A percentile compares a stretch with the other conserved stretches of the same genome.
Evolutionary conservation across 2,329 filamentous ascomycete genomes (phyloP).

Genomic region (Botrytis hyacinthi): DNA sequence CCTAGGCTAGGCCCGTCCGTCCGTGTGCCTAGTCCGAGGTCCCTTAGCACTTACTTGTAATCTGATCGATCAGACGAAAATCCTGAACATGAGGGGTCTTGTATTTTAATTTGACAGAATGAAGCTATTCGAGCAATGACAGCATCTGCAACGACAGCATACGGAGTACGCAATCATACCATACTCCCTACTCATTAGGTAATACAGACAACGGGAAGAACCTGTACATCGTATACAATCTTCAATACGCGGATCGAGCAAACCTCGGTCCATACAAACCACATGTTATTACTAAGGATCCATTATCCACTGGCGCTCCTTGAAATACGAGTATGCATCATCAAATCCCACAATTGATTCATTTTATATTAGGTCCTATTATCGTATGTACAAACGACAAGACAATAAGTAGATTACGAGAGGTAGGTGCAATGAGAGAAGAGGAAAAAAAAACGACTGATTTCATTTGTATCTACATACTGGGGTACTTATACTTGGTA

Average conservation of each 20-base stretch:
- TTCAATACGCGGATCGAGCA: not conserved
- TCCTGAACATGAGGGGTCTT: not conserved
- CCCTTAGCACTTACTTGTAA: not conserved
- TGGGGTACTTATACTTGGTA: too few species aligned
- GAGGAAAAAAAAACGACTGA: not conserved
- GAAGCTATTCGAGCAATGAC: not conserved
- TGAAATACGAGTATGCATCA: not conserved
- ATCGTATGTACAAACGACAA: not conserved
- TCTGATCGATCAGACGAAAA: not conserved
- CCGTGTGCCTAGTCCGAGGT: too few species aligned
- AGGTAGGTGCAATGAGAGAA: not conserved
- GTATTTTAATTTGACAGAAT: not conserved
- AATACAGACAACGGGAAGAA: not conserved
- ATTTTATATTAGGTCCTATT: not conserved
- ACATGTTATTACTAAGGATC: not conserved
- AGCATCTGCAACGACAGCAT: too few species aligned
- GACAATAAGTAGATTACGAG: not conserved
- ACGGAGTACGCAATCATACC: too few species aligned
- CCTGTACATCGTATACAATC: not conserved
- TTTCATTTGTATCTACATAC: not conserved
- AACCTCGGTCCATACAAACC: not conserved
- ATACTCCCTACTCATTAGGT: not conserved
- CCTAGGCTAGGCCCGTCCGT: too few species aligned
- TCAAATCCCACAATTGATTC: constrained; percentile 1
- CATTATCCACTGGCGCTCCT: too few species aligned